Evolutionary conservation across 768 basidiomycete genomes (phyloP).

Genomic region (Candolleomyces eurysporus): DNA sequence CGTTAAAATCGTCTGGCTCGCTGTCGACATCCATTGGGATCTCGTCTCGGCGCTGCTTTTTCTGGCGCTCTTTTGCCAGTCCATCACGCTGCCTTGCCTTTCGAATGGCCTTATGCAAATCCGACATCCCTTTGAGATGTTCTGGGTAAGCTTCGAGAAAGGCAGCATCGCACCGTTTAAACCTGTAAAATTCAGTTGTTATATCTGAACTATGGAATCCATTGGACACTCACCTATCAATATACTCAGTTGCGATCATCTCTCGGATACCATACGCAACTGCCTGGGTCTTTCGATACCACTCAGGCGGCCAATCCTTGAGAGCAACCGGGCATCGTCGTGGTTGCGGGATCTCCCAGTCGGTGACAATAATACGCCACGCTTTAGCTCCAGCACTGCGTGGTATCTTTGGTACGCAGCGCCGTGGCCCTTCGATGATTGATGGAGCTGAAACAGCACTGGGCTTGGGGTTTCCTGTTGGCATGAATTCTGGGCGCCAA

Average conservation of each 20-base stretch:
- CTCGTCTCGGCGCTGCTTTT: too few relatives aligned
- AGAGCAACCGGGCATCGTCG: neutral
- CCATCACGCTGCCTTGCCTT: neutral
- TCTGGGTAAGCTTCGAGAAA: slow-evolving; percentile 10
- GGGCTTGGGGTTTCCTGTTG: too few relatives aligned
- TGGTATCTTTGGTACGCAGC: neutral
- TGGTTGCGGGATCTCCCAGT: neutral
- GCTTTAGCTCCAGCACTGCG: too few relatives aligned
- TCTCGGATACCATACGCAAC: slow-evolving; percentile 1
- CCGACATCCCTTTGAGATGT: neutral
- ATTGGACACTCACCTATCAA: slow-evolving; percentile 2
- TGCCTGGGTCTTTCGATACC: slow-evolving; percentile 3
- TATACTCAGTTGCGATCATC: slow-evolving; percentile 9
- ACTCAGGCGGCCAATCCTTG: slow-evolving; percentile 7
- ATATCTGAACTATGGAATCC: neutral
- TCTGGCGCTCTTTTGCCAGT: too few relatives aligned
- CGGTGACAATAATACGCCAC: neutral
- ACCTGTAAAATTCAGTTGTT: neutral
- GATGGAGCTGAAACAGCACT: neutral
- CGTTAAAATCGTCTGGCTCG: too few relatives aligned
- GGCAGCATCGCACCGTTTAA: neutral
- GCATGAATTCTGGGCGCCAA: too few relatives aligned
- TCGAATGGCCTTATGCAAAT: neutral
- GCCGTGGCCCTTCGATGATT: neutral
- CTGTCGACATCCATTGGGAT: too few relatives aligned